These are phyloP conservation scores for Alternaria ethzedia DNA, from an alignment of 2,329 filamentous ascomycete species.

Conservation along the genomic window DNA sequence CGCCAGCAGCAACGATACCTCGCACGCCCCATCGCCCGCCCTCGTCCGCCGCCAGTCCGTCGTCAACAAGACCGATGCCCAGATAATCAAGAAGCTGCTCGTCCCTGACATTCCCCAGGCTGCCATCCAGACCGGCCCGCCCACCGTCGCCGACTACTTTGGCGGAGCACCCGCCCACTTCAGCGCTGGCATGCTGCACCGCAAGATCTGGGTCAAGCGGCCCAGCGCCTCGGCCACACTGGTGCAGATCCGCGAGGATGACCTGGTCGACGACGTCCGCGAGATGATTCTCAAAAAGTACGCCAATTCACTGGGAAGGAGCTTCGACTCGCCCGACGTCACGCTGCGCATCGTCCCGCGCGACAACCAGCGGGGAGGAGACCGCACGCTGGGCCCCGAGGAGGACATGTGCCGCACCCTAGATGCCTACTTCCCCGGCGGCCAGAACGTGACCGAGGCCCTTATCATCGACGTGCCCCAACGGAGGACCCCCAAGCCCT, in stretches of 20 bases:
- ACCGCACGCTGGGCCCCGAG: constrained; percentile 81
- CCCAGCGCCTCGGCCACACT: constrained; percentile 85
- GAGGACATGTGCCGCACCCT: constrained; percentile 80
- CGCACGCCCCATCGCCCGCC: constrained; percentile 51
- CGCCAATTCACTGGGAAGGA: constrained; percentile 85
- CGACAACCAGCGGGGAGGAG: constrained; percentile 60
- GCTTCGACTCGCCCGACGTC: constrained; percentile 90
- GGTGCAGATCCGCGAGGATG: constrained; percentile 83
- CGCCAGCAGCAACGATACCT: constrained; percentile 8
- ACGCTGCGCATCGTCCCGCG: constrained; percentile 78
- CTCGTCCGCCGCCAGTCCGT: constrained; percentile 50
- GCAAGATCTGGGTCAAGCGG: constrained; percentile 95
- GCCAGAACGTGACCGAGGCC: constrained; percentile 87
- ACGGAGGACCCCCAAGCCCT: constrained; percentile 78
- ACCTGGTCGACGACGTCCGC: constrained; percentile 91
- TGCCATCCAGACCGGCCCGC: constrained; percentile 30
- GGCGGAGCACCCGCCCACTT: constrained; percentile 38
- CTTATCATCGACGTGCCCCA: constrained; percentile 86
- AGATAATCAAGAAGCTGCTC: constrained; percentile 61
- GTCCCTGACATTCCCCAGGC: constrained; percentile 47
- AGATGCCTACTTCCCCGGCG: constrained; percentile 83
- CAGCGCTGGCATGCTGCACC: constrained; percentile 54
- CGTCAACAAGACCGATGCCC: constrained; percentile 49
- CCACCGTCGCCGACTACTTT: constrained; percentile 50
- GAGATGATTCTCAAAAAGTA: constrained; percentile 94